Evolutionary conservation across 495 filamentous ascomycete genomes (phyloP).

Genomic region (Aspergillus avenaceus): DNA sequence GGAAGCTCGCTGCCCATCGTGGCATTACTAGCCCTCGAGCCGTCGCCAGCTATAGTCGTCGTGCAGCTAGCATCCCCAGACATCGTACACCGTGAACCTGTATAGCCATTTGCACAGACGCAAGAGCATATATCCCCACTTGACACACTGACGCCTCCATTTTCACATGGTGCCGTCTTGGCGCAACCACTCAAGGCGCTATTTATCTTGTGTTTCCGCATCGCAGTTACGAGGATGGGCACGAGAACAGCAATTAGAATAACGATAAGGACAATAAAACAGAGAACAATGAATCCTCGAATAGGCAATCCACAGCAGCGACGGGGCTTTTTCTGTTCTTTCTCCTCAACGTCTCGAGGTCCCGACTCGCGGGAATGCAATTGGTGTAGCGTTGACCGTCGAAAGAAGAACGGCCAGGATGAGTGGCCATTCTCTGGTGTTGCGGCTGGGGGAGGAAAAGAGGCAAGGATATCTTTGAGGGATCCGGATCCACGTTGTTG

Average conservation of each 20-base stretch:
- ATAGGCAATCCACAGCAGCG: constrained; percentile 76
- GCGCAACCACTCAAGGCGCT: constrained; percentile 39
- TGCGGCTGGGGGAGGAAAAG: constrained; percentile 80
- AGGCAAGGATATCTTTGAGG: constrained; percentile 85
- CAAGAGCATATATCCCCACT: constrained; percentile 69
- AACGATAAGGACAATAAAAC: constrained; percentile 66
- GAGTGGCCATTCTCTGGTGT: constrained; percentile 45
- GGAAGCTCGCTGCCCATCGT: constrained; percentile 79
- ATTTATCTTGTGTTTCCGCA: constrained; percentile 50
- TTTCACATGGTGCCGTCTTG: constrained; percentile 57
- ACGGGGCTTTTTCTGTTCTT: constrained; percentile 19
- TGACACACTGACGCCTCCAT: constrained; percentile 74
- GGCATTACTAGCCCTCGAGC: constrained; percentile 53
- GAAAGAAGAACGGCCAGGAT: constrained; percentile 41
- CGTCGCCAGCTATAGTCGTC: constrained; percentile 55
- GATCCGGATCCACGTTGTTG: constrained; percentile 50
- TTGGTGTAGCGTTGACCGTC: constrained; percentile 32
- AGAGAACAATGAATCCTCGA: constrained; percentile 70
- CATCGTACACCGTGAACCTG: constrained; percentile 67
- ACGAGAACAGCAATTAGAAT: constrained; percentile 84
- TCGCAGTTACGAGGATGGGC: constrained; percentile 75
- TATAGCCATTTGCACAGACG: constrained; percentile 82
- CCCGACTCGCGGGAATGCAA: constrained; percentile 25
- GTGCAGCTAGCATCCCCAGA: constrained; percentile 64
- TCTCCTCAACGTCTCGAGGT: constrained; percentile 17